Base-by-base conservation (phyloP, 257 asterid species). In the Gentiana straminea region DNA sequence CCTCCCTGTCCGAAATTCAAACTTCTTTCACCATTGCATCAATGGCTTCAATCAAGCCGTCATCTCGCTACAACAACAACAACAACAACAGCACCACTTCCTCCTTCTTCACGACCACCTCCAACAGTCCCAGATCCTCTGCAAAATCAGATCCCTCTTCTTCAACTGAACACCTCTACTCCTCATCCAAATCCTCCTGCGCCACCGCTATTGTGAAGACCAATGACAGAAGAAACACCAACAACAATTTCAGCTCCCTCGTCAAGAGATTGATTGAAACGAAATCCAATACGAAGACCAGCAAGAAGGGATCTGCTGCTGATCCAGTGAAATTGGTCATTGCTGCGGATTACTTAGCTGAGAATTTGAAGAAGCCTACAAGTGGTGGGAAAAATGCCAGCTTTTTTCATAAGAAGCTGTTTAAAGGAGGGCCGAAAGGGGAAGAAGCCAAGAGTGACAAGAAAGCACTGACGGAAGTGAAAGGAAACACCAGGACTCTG, bases 391-490 rank as follows among this genome's bases (percentile, higher is more conserved):
- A 77, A 56, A 82, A 62, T 79, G 68, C 64, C 4, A 55, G 84
- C 35, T 81, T 84, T 75, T 65, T 90, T 63, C 96, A 82, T 51
- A 86, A 84, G 79, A 90, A 90, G 79, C 44, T 90, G 73, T 90
- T 90, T 45, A 90, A 79, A 61, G 95, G 91, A 13, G 95, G 91
- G 32, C 73, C 77, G 49, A 79, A 76, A 51, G 67, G 56, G 60
- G 83, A 74, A 49, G 85, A 74, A 12, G 89, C 76, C 9, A 82
- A 73, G 61, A 72, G 72, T 50, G 81, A 85, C 52, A 78, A 69
- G 80, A 84, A 91, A 76, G 98, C 94, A 43, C 72, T 91, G 58
- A 81, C 81, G 33, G 98, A 91, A 58, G 84, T 83, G 33, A 84
- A 81, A 62, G 76, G 69, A 51, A 91, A 87, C 52, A 80, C 95